A percentile compares a stretch with the other conserved stretches of the same genome.
These are phyloP conservation scores for Globisporangium abappressorium DNA, from an alignment of 352 stramenopile genomes.

Conservation along the genomic window DNA sequence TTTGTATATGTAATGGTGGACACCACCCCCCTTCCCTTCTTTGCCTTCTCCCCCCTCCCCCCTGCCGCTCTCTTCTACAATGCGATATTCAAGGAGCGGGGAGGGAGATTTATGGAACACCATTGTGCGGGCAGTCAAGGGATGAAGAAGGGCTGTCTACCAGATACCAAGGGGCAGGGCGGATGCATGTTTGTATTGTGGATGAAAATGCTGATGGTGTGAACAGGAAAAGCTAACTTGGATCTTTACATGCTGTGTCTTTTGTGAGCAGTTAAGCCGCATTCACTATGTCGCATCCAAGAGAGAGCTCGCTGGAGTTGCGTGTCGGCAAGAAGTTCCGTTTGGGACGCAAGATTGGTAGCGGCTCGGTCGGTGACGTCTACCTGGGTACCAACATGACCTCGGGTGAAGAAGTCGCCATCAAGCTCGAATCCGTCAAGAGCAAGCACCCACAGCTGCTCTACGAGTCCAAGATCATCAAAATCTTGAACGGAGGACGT, in stretches of 20 bases:
- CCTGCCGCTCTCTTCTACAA: too few relatives aligned
- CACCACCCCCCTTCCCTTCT: too few relatives aligned
- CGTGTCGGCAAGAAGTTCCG: conserved; percentile 99
- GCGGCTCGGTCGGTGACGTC: conserved; percentile 99
- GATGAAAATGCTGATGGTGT: too few relatives aligned
- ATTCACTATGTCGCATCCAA: conserved; percentile 48
- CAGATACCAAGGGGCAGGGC: too few relatives aligned
- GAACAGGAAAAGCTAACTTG: not conserved
- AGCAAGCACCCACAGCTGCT: conserved; percentile 98
- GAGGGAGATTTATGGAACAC: too few relatives aligned
- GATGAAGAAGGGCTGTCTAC: too few relatives aligned
- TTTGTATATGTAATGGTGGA: too few relatives aligned
- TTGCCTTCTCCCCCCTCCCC: too few relatives aligned
- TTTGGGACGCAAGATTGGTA: conserved; percentile 98
- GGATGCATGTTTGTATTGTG: too few relatives aligned
- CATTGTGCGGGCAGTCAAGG: too few relatives aligned
- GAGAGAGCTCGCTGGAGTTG: conserved; percentile 92
- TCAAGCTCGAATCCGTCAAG: conserved; percentile 99
- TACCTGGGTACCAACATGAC: conserved; percentile 99
- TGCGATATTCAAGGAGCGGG: too few relatives aligned
- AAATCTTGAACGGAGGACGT: conserved; percentile 98
- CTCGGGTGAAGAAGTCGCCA: conserved; percentile 97
- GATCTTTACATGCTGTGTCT: not conserved
- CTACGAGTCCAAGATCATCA: conserved; percentile 99
- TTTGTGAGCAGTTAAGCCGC: conserved; percentile 4